These are phyloP conservation scores for Warburgia ugandensis DNA, from an alignment of 164 flowering plant species.

Conservation along the genomic window DNA sequence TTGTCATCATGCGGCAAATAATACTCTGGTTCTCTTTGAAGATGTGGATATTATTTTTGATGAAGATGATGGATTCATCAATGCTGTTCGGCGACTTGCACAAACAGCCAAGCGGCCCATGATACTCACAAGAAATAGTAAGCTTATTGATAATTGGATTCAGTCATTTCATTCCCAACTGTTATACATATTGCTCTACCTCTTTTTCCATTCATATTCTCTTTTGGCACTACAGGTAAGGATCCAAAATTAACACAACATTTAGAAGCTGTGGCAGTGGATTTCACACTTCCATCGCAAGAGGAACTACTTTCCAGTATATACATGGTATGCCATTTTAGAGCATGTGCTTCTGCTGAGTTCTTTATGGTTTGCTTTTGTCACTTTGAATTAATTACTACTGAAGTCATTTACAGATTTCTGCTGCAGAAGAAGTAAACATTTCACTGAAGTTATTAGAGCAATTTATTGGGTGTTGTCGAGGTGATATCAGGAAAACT, in stretches of 20 bases:
- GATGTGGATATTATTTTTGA: conserved; percentile 74
- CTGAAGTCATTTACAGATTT: conserved; percentile 50
- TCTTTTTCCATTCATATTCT: not conserved
- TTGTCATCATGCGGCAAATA: conserved; percentile 26
- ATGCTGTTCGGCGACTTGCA: conserved; percentile 70
- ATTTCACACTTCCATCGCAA: conserved; percentile 50
- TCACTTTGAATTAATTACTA: conserved; percentile 4
- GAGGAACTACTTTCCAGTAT: conserved; percentile 50
- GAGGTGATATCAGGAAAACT: conserved; percentile 81
- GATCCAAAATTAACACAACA: conserved; percentile 57
- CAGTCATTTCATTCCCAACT: not conserved
- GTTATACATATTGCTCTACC: not conserved
- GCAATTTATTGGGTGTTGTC: conserved; percentile 41
- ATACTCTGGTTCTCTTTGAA: conserved; percentile 82
- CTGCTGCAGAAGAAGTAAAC: conserved; percentile 52
- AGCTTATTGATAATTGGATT: conserved; percentile 13
- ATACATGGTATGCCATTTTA: conserved; percentile 36
- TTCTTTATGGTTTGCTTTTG: not conserved
- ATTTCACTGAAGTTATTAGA: conserved; percentile 40
- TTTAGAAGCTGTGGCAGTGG: conserved; percentile 52
- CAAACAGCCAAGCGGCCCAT: conserved; percentile 85
- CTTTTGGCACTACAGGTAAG: conserved; percentile 35
- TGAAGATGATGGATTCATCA: conserved; percentile 85
- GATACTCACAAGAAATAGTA: conserved; percentile 85
- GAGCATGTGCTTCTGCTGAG: not conserved